A percentile compares a stretch with the other conserved stretches of the same genome.
These are phyloP conservation scores for Jaapia argillacea DNA, from an alignment of 768 basidiomycete genomes.

Conservation along the genomic window DNA sequence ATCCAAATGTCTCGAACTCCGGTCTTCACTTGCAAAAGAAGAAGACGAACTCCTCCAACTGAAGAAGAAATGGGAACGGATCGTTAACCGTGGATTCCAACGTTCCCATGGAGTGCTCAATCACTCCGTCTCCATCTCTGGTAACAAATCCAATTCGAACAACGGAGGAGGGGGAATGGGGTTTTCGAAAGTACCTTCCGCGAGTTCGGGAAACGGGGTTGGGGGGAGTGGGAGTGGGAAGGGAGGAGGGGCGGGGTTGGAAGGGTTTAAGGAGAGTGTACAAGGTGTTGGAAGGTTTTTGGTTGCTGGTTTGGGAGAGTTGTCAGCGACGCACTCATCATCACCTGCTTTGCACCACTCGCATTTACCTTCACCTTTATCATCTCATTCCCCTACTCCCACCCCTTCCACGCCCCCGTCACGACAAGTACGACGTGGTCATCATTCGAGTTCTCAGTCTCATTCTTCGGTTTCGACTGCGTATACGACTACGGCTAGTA, in stretches of 20 bases:
- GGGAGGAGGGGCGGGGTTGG: no score
- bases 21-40: conserved; percentile 60
- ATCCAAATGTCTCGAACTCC: conserved; percentile 71
- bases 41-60: conserved; percentile 66
- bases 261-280: conserved; percentile 58
- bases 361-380: conserved; percentile 8
- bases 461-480: no score
- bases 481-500: no score
- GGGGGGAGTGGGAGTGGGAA: no score
- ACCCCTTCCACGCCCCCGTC: conserved; percentile 8
- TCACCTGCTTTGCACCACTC: no score
- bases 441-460: no score
- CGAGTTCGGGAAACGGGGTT: no score
- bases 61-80: conserved; percentile 79
- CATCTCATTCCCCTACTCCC: conserved; percentile 7
- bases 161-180: no score
- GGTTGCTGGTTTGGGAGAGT: conserved; percentile 29
- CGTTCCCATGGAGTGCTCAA: conserved; percentile 18
- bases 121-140: conserved; percentile 11
- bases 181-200: no score
- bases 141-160: no score
- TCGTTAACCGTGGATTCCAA: conserved; percentile 57
- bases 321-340: conserved; percentile 17
- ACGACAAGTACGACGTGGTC: no score
- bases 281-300: conserved; percentile 49